phyloP scores from a whole-genome alignment of 2,329 filamentous ascomycete genomes.

The Diaporthe citri region DNA sequence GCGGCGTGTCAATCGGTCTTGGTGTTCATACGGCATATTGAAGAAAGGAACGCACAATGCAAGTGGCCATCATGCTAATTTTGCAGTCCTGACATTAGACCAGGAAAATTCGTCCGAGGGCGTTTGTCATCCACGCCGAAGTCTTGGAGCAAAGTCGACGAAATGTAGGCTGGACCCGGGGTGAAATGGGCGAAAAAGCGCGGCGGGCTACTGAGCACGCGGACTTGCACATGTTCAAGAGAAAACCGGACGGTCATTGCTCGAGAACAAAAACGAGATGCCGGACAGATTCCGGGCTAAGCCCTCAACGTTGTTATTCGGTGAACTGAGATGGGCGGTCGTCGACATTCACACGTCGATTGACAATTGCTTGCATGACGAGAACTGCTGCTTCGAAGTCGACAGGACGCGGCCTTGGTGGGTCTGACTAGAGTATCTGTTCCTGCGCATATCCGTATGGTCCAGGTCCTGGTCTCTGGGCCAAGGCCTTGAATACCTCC shows the following conservation, averaged over 20 bases:
- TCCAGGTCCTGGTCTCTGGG: background rate
- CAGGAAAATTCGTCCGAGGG: no score
- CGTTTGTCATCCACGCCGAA: no score
- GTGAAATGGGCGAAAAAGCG: background rate
- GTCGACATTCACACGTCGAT: background rate
- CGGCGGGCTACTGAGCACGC: no score
- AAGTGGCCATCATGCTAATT: background rate
- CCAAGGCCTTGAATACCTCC: background rate
- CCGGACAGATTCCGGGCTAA: rapidly evolving
- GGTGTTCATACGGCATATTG: background rate
- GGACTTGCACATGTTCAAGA: background rate
- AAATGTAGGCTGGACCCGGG: background rate
- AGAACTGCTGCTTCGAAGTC: background rate
- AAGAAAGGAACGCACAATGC: background rate
- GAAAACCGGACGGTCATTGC: background rate
- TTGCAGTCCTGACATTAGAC: background rate
- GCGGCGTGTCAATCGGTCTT: conserved; percentile 7
- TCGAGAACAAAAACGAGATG: background rate
- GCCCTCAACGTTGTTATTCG: rapidly evolving
- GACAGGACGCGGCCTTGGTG: background rate
- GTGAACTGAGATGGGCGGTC: background rate
- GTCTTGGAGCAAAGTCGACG: background rate
- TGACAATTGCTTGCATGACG: no score
- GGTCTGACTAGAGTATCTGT: background rate
- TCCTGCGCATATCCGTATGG: background rate